Evolutionary conservation across 2,329 filamentous ascomycete species (phyloP).

Genomic region (Fusarium sp.): DNA sequence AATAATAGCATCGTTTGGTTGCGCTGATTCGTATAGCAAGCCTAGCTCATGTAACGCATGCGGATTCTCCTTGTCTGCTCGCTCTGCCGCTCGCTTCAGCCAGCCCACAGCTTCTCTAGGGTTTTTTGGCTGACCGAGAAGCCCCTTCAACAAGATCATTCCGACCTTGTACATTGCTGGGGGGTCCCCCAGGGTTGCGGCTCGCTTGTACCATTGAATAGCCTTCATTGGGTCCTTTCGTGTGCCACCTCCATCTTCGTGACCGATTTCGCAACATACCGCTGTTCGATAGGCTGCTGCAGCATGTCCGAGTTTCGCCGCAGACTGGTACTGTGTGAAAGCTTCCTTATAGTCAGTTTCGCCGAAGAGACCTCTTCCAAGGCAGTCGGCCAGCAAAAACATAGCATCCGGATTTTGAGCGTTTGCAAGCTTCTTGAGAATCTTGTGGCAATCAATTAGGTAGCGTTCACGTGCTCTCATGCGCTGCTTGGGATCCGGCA

Average conservation of each 20-base stretch:
- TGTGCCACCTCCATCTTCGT: conserved; percentile 93
- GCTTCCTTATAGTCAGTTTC: conserved; percentile 91
- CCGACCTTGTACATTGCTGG: conserved; percentile 99
- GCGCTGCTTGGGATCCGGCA: conserved; percentile 77
- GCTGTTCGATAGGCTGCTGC: conserved; percentile 93
- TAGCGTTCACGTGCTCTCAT: conserved; percentile 85
- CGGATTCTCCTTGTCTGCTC: conserved; percentile 88
- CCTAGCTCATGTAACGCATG: conserved; percentile 93
- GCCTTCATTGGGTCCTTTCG: conserved; percentile 91
- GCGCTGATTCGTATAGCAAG: conserved; percentile 72
- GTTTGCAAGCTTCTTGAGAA: conserved; percentile 86
- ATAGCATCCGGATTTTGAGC: conserved; percentile 84
- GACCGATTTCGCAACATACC: conserved; percentile 96
- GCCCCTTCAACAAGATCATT: conserved; percentile 92
- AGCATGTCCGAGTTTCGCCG: conserved; percentile 88
- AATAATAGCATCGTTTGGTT: conserved; percentile 77
- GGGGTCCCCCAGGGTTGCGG: conserved; percentile 88
- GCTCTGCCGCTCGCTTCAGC: conserved; percentile 92
- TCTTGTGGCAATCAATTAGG: conserved; percentile 86
- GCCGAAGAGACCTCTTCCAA: conserved; percentile 84
- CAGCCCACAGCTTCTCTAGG: conserved; percentile 88
- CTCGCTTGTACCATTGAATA: conserved; percentile 97
- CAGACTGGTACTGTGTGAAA: conserved; percentile 91
- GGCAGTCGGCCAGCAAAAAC: conserved; percentile 92
- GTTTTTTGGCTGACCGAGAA: conserved; percentile 88